Evolutionary conservation across 2,329 filamentous ascomycete genomes (phyloP), one percentile per base, ranked within the genome.

Genomic region (Salinomyces thailandicus): DNA sequence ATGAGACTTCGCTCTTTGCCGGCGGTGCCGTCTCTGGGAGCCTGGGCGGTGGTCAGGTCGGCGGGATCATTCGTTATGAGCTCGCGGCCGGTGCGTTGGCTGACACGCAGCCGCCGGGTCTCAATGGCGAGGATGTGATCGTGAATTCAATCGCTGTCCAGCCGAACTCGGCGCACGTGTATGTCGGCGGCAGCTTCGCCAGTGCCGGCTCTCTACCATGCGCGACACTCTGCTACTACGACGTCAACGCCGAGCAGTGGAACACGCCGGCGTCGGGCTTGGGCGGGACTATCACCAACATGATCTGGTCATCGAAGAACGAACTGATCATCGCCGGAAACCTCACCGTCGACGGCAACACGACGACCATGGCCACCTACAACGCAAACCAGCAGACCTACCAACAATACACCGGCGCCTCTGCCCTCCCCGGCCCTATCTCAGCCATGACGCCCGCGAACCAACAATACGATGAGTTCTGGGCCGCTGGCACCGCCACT

Each of bases 121-220:
- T 96, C 2, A 70, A 70, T 8, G 87, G 89, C 11, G 66, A 68
- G 5, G 72, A 77, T 43, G 76, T 78, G 17, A 74, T 76, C 2
- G 86, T 96, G 28, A 81, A 85, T 39, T 68, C 82, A 18, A 85
- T 98, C 48, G 73, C 76, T 8, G 69, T 79, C 6, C 80, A 79
- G 37, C 82, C 84, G 0, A 73, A 72, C 37, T 77, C 77, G 13
- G 68, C 71, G 1, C 77, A 91, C 34, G 69, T 98, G 9, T 98
- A 82, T 53, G 81, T 98, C 19, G 89, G 81, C 24, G 91, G 91
- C 19, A 76, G 73, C 7, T 98, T 96, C 54, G 68, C 75, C n/a
- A 75, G 73, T 19, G 91, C 86, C 13, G 91, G 91, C 18, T 79
- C 81, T 4, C 71, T 96, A 18, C 78, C 75, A 28, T 98, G 91